Base-by-base conservation (phyloP, 1,284 basidiomycete genomes). In the Sporisorium reilianum region DNA sequence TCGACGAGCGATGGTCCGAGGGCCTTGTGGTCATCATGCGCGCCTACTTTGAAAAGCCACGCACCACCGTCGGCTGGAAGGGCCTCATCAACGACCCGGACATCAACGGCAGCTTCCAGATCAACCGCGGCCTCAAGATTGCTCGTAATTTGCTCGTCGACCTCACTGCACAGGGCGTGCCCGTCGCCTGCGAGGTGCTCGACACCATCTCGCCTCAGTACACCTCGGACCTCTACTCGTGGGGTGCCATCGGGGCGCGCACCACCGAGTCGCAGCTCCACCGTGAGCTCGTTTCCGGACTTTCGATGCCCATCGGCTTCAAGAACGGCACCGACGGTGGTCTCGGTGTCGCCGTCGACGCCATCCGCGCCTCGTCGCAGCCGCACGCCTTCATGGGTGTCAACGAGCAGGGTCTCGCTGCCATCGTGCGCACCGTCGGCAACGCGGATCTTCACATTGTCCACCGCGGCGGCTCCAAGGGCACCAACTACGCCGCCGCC, bases 261-360 rank as follows among this genome's bases (percentile, higher is more conserved):
- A 99, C 96, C 16, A 99, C 96, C 59, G 84, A 85, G 71, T 80
- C 78, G 32, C 84, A 85, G 68, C 70, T 85, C 93, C 85, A 86
- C 67, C 75, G 85, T 50, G 85, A 86, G 68, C 78, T 86, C 6
- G 82, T 81, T 34, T 84, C 80, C 5, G 84, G 83, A 50, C 73
- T 84, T 9, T 81, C 83, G 41, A 78, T 84, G 73, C 84, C 84
- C 18, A 68, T 85, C 69, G 93, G 96, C n/a, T 99, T 99, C 91
- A 99, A 99, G 87, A 99, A 99, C 85, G 95, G 95, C 57, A 98
- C 96, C 6, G 95, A 98, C 85, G 96, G 96, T 54, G 92, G 91
- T 20, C 69, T 85, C 40, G 74, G 77, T 53, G 84, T 85, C 10
- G 84, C 84, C 18, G 79, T 85, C 25, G 84, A 85, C 46, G 84